Conservation (phyloP, 352 stramenopile species). For the Pythium phragmitis region DNA sequence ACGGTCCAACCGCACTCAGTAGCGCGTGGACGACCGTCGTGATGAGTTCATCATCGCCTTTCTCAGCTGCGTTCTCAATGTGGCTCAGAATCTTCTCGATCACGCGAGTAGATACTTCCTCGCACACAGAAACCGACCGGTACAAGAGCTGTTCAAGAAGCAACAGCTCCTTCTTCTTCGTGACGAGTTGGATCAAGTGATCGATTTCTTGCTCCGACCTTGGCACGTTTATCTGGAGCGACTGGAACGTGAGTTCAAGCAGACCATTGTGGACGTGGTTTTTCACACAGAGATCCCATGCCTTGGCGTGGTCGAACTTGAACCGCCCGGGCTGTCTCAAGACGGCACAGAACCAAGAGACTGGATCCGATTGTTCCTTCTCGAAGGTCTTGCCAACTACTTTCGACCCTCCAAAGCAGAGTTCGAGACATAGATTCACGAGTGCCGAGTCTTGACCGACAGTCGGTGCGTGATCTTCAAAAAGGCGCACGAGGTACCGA, state of each 20-base stretch:
- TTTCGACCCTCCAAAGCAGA: constrained; percentile 53
- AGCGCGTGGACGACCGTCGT: constrained; percentile 67
- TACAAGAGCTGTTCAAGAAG: constrained; percentile 22
- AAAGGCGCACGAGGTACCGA: constrained; percentile 60
- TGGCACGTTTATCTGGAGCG: neutral
- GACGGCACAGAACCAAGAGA: constrained; percentile 45
- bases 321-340: constrained; percentile 47
- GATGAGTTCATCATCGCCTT: constrained; percentile 49
- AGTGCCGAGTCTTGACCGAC: constrained; percentile 47
- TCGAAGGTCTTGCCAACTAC: constrained; percentile 60
- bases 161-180: constrained; percentile 39
- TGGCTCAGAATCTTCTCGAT: constrained; percentile 51
- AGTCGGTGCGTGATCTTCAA: constrained; percentile 46
- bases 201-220: constrained; percentile 35
- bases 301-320: constrained; percentile 50
- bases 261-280: constrained; percentile 45
- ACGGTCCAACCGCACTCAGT: constrained; percentile 55
- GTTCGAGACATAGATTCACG: constrained; percentile 58
- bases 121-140: neutral
- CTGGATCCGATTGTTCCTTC: constrained; percentile 7
- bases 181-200: constrained; percentile 43
- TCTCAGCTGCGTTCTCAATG: constrained; percentile 39
- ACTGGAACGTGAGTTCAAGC: constrained; percentile 43
- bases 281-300: constrained; percentile 55
- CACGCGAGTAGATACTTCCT: constrained; percentile 16